Evolutionary conservation across 1,284 basidiomycete species (phyloP).

Genomic region (Trametes hirsuta): DNA sequence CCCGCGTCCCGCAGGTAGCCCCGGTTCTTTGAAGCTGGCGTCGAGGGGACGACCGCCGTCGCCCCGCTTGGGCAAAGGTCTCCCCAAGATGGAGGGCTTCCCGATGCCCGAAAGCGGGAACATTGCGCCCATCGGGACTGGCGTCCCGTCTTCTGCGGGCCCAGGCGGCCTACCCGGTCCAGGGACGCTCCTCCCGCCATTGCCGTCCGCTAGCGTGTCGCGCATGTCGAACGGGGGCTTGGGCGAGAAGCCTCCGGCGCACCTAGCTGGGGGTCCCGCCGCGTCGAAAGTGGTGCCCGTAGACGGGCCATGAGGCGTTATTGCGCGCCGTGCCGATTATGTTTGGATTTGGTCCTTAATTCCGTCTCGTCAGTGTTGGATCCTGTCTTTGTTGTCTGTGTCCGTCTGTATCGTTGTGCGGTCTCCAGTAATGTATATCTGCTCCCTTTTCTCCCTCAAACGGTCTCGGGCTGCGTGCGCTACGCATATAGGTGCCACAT

Average conservation of each 20-base stretch:
- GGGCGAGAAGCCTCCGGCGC: conserved; percentile 15
- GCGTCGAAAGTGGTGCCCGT: conserved; percentile 26
- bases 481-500: too few relatives aligned
- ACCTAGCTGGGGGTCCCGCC: conserved; percentile 10
- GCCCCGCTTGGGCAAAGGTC: conserved; percentile 18
- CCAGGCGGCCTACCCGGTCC: background rate
- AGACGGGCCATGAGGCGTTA: conserved; percentile 21
- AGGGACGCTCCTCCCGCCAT: conserved; percentile 12
- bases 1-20: conserved; percentile 19
- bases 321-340: background rate
- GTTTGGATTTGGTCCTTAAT: background rate
- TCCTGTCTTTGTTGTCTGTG: background rate
- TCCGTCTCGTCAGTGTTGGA: background rate
- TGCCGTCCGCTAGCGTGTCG: conserved; percentile 11
- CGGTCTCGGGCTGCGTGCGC: background rate
- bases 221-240: conserved; percentile 23
- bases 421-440: conserved; percentile 5
- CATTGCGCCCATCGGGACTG: conserved; percentile 7
- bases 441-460: background rate
- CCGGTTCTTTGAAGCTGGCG: conserved; percentile 12
- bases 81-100: conserved; percentile 15
- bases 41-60: conserved; percentile 16
- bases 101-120: conserved; percentile 21
- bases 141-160: background rate
- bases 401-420: conserved; percentile 7